Conservation (phyloP, 768 basidiomycete species). For the Leucosporidium creatinivorum region DNA sequence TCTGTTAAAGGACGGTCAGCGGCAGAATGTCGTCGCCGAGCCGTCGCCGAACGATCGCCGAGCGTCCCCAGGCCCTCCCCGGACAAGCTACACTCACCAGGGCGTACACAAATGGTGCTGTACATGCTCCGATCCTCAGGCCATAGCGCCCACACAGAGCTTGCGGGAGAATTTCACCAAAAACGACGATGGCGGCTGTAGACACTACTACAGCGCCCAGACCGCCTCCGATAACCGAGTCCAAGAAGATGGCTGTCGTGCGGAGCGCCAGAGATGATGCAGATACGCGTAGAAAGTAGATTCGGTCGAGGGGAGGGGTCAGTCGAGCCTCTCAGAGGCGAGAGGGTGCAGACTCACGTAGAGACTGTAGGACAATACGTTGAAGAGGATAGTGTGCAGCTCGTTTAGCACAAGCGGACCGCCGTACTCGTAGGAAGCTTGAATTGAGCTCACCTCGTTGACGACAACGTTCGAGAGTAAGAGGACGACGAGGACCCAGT, state of each 20-base stretch:
- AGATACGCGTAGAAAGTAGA: too few relatives aligned
- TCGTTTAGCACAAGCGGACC: conserved; percentile 36
- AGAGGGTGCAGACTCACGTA: neutral
- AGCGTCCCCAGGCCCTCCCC: too few relatives aligned
- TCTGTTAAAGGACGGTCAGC: conserved; percentile 7
- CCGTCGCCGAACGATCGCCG: too few relatives aligned
- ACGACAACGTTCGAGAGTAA: conserved; percentile 71
- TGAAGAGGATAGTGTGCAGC: neutral
- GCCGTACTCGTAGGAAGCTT: too few relatives aligned
- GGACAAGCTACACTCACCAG: conserved; percentile 59
- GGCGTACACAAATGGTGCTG: conserved; percentile 63
- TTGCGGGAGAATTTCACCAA: conserved; percentile 48
- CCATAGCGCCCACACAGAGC: conserved; percentile 71
- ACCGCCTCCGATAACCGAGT: conserved; percentile 46
- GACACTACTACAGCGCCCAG: conserved; percentile 44
- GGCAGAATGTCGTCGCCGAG: too few relatives aligned
- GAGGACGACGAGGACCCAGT: conserved; percentile 54
- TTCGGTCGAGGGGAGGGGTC: too few relatives aligned
- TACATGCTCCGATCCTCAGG: conserved; percentile 67
- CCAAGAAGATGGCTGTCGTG: conserved; percentile 45
- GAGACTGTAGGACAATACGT: neutral
- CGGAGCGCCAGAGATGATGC: too few relatives aligned
- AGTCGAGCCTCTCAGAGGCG: too few relatives aligned
- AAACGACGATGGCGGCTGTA: conserved; percentile 41
- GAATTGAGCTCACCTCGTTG: conserved; percentile 38